Percentiles rank a stretch among this genome's conserved stretches.
Evolutionary conservation across 768 basidiomycete species (phyloP).

Genomic region (Lactarius akahatsu): DNA sequence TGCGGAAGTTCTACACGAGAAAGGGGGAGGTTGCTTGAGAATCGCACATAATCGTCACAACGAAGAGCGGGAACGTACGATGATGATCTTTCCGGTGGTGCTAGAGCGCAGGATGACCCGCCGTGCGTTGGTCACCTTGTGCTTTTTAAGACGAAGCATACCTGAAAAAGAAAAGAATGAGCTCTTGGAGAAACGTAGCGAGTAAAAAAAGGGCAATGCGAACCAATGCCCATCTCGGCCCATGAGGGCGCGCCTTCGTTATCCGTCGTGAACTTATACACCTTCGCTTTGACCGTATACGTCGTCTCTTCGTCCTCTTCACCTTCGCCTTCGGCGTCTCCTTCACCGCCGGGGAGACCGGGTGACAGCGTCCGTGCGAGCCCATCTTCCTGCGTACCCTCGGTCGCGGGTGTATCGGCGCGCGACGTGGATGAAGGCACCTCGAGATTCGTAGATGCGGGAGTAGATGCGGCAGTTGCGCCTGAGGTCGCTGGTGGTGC

Average conservation of each 20-base stretch:
- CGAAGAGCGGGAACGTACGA: constrained; percentile 48
- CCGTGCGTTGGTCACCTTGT: constrained; percentile 58
- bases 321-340: constrained; percentile 56
- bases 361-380: constrained; percentile 29
- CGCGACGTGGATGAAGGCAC: constrained; percentile 8
- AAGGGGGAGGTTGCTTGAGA: neutral
- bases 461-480: neutral
- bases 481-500: neutral
- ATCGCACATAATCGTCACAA: constrained; percentile 10
- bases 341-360: constrained; percentile 58
- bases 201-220: constrained; percentile 31
- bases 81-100: constrained; percentile 68
- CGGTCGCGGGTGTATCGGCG: constrained; percentile 32
- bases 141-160: constrained; percentile 68
- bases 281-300: constrained; percentile 58
- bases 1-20: constrained; percentile 66
- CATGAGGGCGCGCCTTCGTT: constrained; percentile 50
- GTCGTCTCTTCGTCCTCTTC: constrained; percentile 77
- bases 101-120: constrained; percentile 71
- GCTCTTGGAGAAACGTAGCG: neutral
- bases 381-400: constrained; percentile 32
- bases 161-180: constrained; percentile 41
- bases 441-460: neutral
- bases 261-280: constrained; percentile 56
- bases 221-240: constrained; percentile 69